Evolutionary conservation across 2,329 filamentous ascomycete genomes (phyloP).

Genomic region (Ustilaginoidea virens): DNA sequence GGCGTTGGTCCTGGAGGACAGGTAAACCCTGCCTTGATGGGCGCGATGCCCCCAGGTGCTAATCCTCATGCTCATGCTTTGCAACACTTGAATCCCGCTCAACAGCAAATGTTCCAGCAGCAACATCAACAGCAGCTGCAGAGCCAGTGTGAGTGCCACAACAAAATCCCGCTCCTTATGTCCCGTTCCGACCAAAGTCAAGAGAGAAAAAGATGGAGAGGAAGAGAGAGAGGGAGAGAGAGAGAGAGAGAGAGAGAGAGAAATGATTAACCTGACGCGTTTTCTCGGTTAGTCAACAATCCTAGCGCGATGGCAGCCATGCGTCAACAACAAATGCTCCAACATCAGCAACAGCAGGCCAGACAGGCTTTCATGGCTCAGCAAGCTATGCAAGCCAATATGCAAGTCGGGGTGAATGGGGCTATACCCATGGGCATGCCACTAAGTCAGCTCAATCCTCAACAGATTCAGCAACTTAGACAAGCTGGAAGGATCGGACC

Average conservation of each 20-base stretch:
- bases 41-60: conserved; percentile 55
- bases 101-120: conserved; percentile 42
- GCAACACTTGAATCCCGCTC: conserved; percentile 52
- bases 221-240: too few relatives aligned
- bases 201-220: too few relatives aligned
- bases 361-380: conserved; percentile 39
- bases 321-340: conserved; percentile 41
- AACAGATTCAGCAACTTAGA: conserved; percentile 36
- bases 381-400: conserved; percentile 36
- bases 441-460: conserved; percentile 29
- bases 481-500: conserved; percentile 23
- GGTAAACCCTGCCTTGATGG: conserved; percentile 64
- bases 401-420: conserved; percentile 26
- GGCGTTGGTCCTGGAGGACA: conserved; percentile 56
- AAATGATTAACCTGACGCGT: conserved; percentile 5
- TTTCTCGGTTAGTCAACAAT: conserved; percentile 16
- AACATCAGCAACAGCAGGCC: conserved; percentile 37
- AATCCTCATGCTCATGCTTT: conserved; percentile 53
- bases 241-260: too few relatives aligned
- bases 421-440: conserved; percentile 39
- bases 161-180: background rate
- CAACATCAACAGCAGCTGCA: conserved; percentile 25
- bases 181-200: background rate
- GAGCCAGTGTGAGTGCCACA: conserved; percentile 16
- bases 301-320: conserved; percentile 23